Conservation (phyloP, 139 green algal genomes). For the Yamagishiella unicocca region DNA sequence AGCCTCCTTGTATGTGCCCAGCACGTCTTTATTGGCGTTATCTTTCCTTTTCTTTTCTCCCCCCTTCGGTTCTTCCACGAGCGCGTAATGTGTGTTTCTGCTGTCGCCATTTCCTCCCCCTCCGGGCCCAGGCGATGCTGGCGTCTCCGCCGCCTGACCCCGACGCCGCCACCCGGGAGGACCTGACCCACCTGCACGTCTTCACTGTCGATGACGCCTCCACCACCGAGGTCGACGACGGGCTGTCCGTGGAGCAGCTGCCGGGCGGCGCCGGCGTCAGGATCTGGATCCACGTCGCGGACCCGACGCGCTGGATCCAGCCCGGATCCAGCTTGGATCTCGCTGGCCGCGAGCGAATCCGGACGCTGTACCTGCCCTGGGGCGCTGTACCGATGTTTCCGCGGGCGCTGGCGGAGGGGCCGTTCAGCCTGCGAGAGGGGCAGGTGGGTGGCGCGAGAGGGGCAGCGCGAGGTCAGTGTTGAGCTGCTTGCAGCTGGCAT, state of each 20-base stretch:
- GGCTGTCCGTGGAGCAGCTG: conserved; percentile 73
- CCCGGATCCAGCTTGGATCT: conserved; percentile 67
- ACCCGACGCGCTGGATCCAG: conserved; percentile 81
- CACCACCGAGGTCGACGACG: conserved; percentile 89
- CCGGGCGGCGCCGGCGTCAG: conserved; percentile 53
- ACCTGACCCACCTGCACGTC: conserved; percentile 74
- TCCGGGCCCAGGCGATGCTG: conserved; percentile 62
- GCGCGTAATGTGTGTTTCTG: too few species aligned
- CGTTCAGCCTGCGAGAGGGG: conserved; percentile 80
- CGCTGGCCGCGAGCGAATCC: conserved; percentile 70
- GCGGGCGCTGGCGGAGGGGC: conserved; percentile 73
- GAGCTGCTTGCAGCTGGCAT: too few species aligned
- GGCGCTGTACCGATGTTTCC: conserved; percentile 91
- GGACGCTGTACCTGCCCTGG: conserved; percentile 87
- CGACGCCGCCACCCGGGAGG: conserved; percentile 64
- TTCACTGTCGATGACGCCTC: conserved; percentile 85
- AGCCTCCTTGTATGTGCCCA: too few species aligned
- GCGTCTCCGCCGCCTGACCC: conserved; percentile 64
- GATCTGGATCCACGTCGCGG: conserved; percentile 95
- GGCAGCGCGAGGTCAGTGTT: too few species aligned
- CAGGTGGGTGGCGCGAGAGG: neutral
- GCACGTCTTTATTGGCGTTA: too few species aligned
- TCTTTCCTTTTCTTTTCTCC: too few species aligned
- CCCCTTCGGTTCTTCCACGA: too few species aligned
- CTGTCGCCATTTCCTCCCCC: neutral